Conservation (phyloP, 2,329 filamentous ascomycete genomes). For the Colletotrichum nymphaeae region DNA sequence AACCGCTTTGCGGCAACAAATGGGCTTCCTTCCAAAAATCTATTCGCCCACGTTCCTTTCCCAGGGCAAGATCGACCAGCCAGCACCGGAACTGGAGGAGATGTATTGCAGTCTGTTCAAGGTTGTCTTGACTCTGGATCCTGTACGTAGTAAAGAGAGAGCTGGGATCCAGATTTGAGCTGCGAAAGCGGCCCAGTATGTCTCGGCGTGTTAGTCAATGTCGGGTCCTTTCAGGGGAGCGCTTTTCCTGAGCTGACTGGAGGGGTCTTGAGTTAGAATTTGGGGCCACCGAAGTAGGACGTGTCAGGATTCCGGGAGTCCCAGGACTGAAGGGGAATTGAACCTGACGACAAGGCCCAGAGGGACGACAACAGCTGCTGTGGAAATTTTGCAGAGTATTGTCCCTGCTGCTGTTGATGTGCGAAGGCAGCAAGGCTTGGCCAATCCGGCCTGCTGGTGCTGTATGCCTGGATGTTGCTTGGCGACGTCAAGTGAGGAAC, state of each 20-base stretch:
- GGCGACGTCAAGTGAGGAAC: not conserved
- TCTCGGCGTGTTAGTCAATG: not conserved
- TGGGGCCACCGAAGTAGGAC: not conserved
- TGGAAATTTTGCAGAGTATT: too few relatives aligned
- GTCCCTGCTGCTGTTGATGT: not conserved
- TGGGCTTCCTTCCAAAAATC: conserved; percentile 11
- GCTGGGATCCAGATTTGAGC: conserved; percentile 18
- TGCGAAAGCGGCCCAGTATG: conserved; percentile 10
- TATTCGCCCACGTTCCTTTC: not conserved
- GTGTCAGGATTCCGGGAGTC: not conserved
- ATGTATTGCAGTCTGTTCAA: not conserved
- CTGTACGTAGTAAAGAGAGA: not conserved
- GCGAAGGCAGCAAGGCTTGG: not conserved
- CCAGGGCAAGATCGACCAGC: not conserved
- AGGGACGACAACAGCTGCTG: not conserved
- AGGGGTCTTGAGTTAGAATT: not conserved
- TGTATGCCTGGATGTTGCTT: not conserved
- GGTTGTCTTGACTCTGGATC: not conserved
- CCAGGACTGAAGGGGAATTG: not conserved
- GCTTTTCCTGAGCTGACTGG: not conserved
- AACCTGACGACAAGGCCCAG: not conserved
- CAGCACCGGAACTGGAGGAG: not conserved
- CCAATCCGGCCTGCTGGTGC: conserved; percentile 5
- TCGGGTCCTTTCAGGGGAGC: not conserved
- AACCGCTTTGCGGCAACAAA: conserved; percentile 22